Percentiles rank a stretch among this genome's conserved stretches.
These are phyloP conservation scores for Asparagopsis taxiformis DNA, from an alignment of 31 red algal species.

Conservation along the genomic window DNA sequence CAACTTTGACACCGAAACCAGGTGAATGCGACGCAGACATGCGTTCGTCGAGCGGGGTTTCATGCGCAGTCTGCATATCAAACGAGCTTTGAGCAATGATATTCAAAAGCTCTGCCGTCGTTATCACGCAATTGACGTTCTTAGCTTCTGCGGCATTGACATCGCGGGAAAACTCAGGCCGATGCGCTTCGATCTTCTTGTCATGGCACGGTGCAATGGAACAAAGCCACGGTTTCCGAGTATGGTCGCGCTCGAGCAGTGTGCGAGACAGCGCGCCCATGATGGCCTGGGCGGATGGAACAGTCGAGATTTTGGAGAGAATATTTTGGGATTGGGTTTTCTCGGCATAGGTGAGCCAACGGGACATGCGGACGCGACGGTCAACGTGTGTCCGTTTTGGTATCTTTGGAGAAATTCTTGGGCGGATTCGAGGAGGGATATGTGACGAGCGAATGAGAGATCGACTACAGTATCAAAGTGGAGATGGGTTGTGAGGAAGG, in stretches of 20 bases:
- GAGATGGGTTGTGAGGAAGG: constrained; percentile 22
- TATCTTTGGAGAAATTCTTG: constrained; percentile 56
- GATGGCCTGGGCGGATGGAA: constrained; percentile 70
- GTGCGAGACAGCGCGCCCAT: constrained; percentile 26
- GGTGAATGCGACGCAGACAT: constrained; percentile 4
- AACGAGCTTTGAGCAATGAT: constrained; percentile 33
- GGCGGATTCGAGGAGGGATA: constrained; percentile 35
- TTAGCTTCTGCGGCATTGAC: not conserved
- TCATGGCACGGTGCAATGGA: constrained; percentile 80
- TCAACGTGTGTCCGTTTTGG: constrained; percentile 18
- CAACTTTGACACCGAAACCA: constrained; percentile 46
- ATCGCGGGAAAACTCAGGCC: constrained; percentile 35
- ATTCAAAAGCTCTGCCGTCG: constrained; percentile 60
- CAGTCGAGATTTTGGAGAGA: constrained; percentile 23
- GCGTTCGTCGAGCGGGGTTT: not conserved
- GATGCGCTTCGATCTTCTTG: constrained; percentile 77
- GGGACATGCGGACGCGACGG: constrained; percentile 73
- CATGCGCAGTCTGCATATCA: constrained; percentile 15
- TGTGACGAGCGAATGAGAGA: constrained; percentile 48
- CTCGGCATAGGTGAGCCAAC: constrained; percentile 82
- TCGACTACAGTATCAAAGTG: constrained; percentile 45
- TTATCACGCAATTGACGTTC: constrained; percentile 64
- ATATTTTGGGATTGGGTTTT: constrained; percentile 65
- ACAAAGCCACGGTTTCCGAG: constrained; percentile 26
- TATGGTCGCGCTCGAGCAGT: constrained; percentile 8